Evolutionary conservation across 352 stramenopile species (phyloP), one percentile per base, ranked within the genome.

Genomic region (Globisporangium spiculum): DNA sequence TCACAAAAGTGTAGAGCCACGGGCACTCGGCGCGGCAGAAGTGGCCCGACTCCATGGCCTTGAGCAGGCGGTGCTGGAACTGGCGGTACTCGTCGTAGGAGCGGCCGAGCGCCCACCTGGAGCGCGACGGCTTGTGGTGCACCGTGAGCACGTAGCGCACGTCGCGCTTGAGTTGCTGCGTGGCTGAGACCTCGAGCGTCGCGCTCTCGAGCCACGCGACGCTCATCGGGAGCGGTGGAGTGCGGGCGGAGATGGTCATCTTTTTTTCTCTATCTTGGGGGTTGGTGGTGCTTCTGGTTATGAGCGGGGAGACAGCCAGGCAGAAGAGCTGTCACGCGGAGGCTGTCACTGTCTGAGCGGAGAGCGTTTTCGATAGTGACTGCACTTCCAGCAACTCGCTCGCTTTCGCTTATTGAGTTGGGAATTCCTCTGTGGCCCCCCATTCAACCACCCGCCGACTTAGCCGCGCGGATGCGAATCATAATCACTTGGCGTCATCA

Each of bases 21-120:
- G 77, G 77, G 60, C 77, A 88, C 63, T 83, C 80, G 4, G 77
- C 80, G 36, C 78, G 56, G 52, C 77, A 86, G 63, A 84, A 85
- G 61, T 86, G 80, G 24, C 78, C 77, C 5, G 67, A 73, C 41
- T 62, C 50, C 65, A 88, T 65, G 20, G 57, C 53, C 0, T 54
- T 14, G 18, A 81, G 52, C 57, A 87, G 46, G 18, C 74, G 66
- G 41, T 83, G 75, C 36, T 81, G 67, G 61, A 75, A 70, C 27
- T 48, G 26, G 16, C 67, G 61, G 67, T 74, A 75, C 26, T 75
- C 70, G 34, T 75, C 70, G 56, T 53, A 69, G 4, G 53, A 62
- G 24, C 63, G 63, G 14, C 54, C 18, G 63, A 57, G 44, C 12
- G 34, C 20, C 63, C 63, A 69, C 27, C 41, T 55, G 9, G 63